Conservation (phyloP, 768 basidiomycete species). For the Zangia roseola region DNA sequence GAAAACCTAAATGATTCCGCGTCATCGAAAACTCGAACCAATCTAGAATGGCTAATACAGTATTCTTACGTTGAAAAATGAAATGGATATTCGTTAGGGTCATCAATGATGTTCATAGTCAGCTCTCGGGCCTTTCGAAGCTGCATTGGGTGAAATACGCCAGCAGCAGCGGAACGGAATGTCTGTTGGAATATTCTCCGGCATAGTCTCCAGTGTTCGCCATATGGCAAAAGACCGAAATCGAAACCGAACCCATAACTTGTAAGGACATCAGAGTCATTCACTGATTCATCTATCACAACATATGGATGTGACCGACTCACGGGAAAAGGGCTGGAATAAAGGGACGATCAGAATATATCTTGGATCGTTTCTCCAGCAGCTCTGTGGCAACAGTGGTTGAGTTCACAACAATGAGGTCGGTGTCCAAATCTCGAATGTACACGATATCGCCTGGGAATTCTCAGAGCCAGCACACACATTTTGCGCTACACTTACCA, state of each 20-base stretch:
- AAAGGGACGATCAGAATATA: constrained; percentile 51
- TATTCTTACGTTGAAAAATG: not conserved
- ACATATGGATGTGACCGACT: not conserved
- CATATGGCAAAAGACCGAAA: constrained; percentile 3
- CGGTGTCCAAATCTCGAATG: constrained; percentile 43
- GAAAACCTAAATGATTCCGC: not conserved
- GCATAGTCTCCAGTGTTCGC: constrained; percentile 4
- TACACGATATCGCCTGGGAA: constrained; percentile 43
- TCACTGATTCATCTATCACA: no score
- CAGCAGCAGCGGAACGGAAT: not conserved
- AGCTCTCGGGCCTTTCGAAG: constrained; percentile 1
- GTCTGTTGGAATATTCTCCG: constrained; percentile 8
- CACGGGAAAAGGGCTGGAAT: constrained; percentile 9
- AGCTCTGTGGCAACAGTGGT: constrained; percentile 41
- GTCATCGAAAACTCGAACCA: not conserved
- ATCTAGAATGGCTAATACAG: no score
- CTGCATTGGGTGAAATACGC: constrained; percentile 1
- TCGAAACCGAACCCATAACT: constrained; percentile 7
- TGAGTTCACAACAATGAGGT: constrained; percentile 43
- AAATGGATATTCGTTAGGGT: not conserved
- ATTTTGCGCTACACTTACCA: not conserved
- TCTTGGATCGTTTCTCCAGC: constrained; percentile 42
- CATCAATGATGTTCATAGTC: not conserved
- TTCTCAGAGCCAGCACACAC: not conserved
- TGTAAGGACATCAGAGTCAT: no score